Conservation (phyloP, 768 basidiomycete genomes). For the Amanita thiersii region DNA sequence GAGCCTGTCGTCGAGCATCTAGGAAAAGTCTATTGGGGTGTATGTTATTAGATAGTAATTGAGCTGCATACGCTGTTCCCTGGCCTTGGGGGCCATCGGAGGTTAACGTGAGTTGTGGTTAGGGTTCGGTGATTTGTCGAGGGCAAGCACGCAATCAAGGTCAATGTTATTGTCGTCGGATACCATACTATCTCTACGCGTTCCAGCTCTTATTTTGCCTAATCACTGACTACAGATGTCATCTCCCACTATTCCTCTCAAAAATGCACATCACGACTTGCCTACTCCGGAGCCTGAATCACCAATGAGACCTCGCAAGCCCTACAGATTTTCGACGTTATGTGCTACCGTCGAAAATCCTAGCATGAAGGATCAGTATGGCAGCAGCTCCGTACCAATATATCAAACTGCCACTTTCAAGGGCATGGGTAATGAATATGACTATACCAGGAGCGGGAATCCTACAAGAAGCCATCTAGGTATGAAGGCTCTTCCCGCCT, state of each 20-base stretch:
- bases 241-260: constrained; percentile 29
- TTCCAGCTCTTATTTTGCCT: neutral
- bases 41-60: neutral
- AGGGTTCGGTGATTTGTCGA: constrained; percentile 4
- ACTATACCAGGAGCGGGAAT: constrained; percentile 93
- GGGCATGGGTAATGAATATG: constrained; percentile 82
- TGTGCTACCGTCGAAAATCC: constrained; percentile 92
- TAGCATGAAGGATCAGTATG: constrained; percentile 90
- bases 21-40: constrained; percentile 8
- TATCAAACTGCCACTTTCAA: constrained; percentile 99
- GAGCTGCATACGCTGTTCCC: constrained; percentile 36
- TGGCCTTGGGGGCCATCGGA: constrained; percentile 38
- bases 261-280: constrained; percentile 30
- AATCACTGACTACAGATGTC: constrained; percentile 15
- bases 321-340: constrained; percentile 84
- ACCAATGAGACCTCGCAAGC: constrained; percentile 56
- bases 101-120: neutral
- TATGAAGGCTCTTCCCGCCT: constrained; percentile 24
- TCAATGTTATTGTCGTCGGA: neutral
- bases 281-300: constrained; percentile 82
- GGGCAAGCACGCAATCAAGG: constrained; percentile 2
- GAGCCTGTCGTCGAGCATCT: constrained; percentile 47
- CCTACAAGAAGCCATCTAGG: constrained; percentile 94
- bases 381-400: constrained; percentile 90
- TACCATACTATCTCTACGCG: neutral